These are phyloP conservation scores for Talaromyces sp. DNA, from an alignment of 2,329 filamentous ascomycete species.

Conservation along the genomic window DNA sequence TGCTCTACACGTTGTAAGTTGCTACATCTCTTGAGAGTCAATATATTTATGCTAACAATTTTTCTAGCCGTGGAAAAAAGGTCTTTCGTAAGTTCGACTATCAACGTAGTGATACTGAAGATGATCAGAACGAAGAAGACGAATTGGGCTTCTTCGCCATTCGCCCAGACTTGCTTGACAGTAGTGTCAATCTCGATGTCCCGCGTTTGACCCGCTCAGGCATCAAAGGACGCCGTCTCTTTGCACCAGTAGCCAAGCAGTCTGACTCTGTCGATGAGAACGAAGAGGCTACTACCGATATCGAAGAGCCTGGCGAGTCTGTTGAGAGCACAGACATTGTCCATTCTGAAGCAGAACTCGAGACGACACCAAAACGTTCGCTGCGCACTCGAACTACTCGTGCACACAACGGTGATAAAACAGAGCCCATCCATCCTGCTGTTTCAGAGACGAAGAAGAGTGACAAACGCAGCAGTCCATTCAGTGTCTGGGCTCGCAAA, in stretches of 20 bases:
- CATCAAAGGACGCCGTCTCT: constrained; percentile 61
- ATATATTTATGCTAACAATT: neutral
- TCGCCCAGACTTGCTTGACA: constrained; percentile 40
- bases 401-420: constrained; percentile 26
- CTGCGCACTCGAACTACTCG: constrained; percentile 35
- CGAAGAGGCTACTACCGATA: constrained; percentile 57
- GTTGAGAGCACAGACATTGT: constrained; percentile 23
- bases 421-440: constrained; percentile 24
- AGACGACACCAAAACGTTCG: constrained; percentile 26
- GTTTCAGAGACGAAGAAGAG: constrained; percentile 27
- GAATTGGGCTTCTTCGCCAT: constrained; percentile 44
- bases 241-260: constrained; percentile 43
- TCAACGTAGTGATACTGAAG: constrained; percentile 43
- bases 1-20: constrained; percentile 63
- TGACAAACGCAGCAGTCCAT: constrained; percentile 39
- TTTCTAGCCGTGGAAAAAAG: constrained; percentile 60
- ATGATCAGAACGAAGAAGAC: constrained; percentile 37
- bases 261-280: constrained; percentile 39
- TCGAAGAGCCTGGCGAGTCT: constrained; percentile 43
- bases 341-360: constrained; percentile 32
- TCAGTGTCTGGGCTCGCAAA: constrained; percentile 42
- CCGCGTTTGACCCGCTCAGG: constrained; percentile 58
- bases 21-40: neutral
- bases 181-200: constrained; percentile 29
- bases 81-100: constrained; percentile 55